Evolutionary conservation across 106 monocot species (phyloP), one percentile per base, ranked within the genome.

Genomic region (Dioscorea alata): DNA sequence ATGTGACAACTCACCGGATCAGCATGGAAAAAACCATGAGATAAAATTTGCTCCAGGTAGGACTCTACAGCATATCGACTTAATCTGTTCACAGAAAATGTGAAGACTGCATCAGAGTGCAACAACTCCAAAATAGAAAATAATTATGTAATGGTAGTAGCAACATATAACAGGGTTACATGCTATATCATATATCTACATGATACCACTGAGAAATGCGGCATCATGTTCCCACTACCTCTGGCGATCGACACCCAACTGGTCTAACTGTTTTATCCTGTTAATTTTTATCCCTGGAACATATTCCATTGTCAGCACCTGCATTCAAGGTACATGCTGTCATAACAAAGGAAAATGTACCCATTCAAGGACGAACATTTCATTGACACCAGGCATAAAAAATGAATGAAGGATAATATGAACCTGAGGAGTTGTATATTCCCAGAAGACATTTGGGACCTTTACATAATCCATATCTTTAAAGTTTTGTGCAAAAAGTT

Each of bases 1-100:
- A 61, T 17, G 13, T 75, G 16, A 59, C 20, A 78, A 83, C 84
- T 76, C 32, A 99, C 97, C 34, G 97, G 97, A 31, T 99, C 97
- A 71, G 97, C 97, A 87, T 99, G 97, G 64, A 99, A 99, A 81
- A 99, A 99, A 0, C 97, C 97, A 90, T 99, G 97, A 59, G 97
- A 99, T 17, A 99, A 73, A 59, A 99, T 99, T 71, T 99, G 97
- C 65, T 99, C 97, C 16, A 99, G 85, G 49, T 99, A 99, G 50
- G 97, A 99, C 69, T 99, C 97, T 28, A 99, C 97, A 58, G 93
- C 92, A 78, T 99, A 99, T 75, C 97, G 89, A 49, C 91, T 87
- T 59, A 99, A 78, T 75, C 97, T 99, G 80, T 3, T 68, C 66
- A 23, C 34, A 24, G 14, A 63, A 20, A 12, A 61, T 28, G 22